Percentiles rank a stretch among this genome's conserved stretches.
phyloP scores from a whole-genome alignment of 2,329 filamentous ascomycete species.

The Phialophora chinensis region DNA sequence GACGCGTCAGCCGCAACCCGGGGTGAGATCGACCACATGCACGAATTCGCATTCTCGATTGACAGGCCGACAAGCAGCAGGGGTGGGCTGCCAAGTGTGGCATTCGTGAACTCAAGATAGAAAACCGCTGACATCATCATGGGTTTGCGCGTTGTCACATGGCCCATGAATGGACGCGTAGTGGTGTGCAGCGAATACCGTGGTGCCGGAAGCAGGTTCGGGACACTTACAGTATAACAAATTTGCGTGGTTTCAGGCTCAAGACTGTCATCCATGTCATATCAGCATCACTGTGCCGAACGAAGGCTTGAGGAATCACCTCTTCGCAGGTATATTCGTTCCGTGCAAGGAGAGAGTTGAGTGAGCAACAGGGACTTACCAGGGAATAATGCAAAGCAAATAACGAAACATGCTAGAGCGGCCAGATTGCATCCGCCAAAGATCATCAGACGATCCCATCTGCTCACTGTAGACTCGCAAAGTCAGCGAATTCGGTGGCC shows the following conservation, averaged over 20 bases:
- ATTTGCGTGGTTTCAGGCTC: conserved; percentile 83
- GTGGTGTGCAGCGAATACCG: conserved; percentile 35
- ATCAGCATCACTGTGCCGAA: not conserved
- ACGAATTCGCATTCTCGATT: conserved; percentile 19
- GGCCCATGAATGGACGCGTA: conserved; percentile 25
- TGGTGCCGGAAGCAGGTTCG: conserved; percentile 33
- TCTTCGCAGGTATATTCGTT: not conserved
- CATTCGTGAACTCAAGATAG: conserved; percentile 28
- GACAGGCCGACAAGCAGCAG: conserved; percentile 19
- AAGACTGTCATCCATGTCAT: conserved; percentile 66
- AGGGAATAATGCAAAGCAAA: conserved; percentile 71
- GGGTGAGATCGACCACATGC: conserved; percentile 34
- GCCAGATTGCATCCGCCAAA: conserved; percentile 91
- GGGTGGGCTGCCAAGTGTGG: conserved; percentile 21
- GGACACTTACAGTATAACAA: conserved; percentile 89
- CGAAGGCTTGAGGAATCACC: not conserved
- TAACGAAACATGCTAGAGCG: conserved; percentile 87
- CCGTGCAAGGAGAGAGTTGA: not conserved
- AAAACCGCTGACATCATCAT: conserved; percentile 40
- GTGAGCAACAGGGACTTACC: not conserved
- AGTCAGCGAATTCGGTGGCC: conserved; percentile 25
- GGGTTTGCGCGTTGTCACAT: conserved; percentile 38
- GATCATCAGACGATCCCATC: conserved; percentile 93
- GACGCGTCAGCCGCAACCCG: conserved; percentile 37
- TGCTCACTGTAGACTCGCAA: conserved; percentile 70